Evolutionary conservation across 2,329 filamentous ascomycete genomes (phyloP), one percentile per base, ranked within the genome.

Genomic region (Nemania abortiva): DNA sequence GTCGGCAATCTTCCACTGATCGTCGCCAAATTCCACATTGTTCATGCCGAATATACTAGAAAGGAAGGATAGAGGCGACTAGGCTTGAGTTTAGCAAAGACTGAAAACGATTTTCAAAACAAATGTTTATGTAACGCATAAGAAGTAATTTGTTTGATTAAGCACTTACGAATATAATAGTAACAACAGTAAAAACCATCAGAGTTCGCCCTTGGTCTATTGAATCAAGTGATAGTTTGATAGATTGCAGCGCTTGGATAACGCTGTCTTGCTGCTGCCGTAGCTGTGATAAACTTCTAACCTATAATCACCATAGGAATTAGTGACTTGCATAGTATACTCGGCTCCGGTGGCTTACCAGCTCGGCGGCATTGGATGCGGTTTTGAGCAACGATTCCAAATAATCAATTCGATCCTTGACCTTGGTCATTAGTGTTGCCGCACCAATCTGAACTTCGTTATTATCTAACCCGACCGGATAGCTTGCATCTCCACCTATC

Each of bases 41-140:
- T 82, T 82, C 81, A 82, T 82, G 1, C 81, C 81, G 42, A 83
- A 82, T 7, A 82, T 68, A 4, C 76, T 77, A 0, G 80, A 75
- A n/a, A 81, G 73, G 71, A 82, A 83, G 0, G 78, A 78, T 0
- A 82, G 70, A 0, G 81, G 81, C 0, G 81, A 74, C 79, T 81
- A 15, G 53, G 18, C 22, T 7, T 29, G 6, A 18, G 11, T 27
- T 55, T 29, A 54, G 18, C 22, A 50, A 2, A 37, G 22, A 10
- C 27, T 3, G n/a, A 20, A 9, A 31, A 29, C 24, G 24, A 3
- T n/a, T 29, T 6, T n/a, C 6, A 5, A 49, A 7, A 10, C 1
- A 37, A 5, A 34, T 34, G 31, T n/a, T 34, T 34, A 10, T 34
- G 31, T 34, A 34, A 34, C 5, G 10, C 31, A 34, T 6, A 34